phyloP scores from a whole-genome alignment of 805 yeast species.

The Starmerella ratchasimensis region DNA sequence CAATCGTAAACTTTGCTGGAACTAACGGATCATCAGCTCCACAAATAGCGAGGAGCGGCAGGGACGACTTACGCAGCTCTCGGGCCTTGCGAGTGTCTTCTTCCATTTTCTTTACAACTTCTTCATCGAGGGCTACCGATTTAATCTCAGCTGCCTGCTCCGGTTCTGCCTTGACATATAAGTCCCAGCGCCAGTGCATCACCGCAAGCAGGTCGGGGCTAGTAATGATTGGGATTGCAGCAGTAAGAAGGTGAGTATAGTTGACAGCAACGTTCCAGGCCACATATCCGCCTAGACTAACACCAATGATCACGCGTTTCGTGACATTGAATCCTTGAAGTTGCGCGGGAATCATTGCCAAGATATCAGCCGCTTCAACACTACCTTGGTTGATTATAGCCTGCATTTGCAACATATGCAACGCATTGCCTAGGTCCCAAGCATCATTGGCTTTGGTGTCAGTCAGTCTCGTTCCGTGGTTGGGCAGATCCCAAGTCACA shows the following conservation, averaged over 20 bases:
- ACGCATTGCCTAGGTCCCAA: slow-evolving; percentile 37
- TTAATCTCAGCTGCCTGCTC: slow-evolving; percentile 10
- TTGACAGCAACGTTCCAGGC: slow-evolving; percentile 33
- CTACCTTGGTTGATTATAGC: slow-evolving; percentile 37
- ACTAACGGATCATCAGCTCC: slow-evolving; percentile 29
- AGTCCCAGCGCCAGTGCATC: slow-evolving; percentile 30
- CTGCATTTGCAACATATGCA: slow-evolving; percentile 41
- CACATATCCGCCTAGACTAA: slow-evolving; percentile 47
- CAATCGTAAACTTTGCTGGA: slow-evolving; percentile 25
- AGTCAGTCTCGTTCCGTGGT: slow-evolving; percentile 40
- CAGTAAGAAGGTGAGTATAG: slow-evolving; percentile 27
- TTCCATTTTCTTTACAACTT: slow-evolving; percentile 1
- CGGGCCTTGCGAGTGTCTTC: not conserved
- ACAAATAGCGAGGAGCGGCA: slow-evolving; percentile 23
- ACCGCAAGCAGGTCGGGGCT: slow-evolving; percentile 35
- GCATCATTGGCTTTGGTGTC: slow-evolving; percentile 28
- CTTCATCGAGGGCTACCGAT: slow-evolving; percentile 9
- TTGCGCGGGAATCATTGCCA: slow-evolving; percentile 33
- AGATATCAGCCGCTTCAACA: slow-evolving; percentile 32
- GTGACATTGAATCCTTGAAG: slow-evolving; percentile 24
- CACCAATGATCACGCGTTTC: slow-evolving; percentile 32
- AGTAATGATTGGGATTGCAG: slow-evolving; percentile 39
- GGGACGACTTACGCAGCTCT: slow-evolving; percentile 5
- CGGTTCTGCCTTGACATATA: slow-evolving; percentile 9
- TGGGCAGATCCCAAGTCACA: slow-evolving; percentile 40